Percentiles rank a stretch among this genome's conserved stretches.
Evolutionary conservation across 805 yeast genomes (phyloP).

Genomic region (Saccharomycopsis javanensis): DNA sequence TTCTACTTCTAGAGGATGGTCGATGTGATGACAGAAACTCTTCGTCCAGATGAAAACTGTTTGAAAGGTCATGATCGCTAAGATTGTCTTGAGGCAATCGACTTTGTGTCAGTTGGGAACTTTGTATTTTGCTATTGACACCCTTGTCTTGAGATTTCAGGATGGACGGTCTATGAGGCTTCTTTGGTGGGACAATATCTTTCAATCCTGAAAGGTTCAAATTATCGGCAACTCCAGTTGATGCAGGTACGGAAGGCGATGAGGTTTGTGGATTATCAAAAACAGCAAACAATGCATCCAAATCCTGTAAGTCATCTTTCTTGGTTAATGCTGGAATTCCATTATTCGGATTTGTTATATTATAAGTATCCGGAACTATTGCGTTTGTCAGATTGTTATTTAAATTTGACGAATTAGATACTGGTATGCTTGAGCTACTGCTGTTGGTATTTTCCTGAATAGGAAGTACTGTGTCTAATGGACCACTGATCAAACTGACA

Average conservation of each 20-base stretch:
- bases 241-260: not conserved
- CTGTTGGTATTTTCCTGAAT: not conserved
- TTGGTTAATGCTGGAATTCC: no score
- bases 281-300: slow-evolving; percentile 28
- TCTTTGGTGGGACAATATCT: not conserved
- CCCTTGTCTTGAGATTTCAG: not conserved
- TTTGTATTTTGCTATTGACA: not conserved
- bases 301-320: slow-evolving; percentile 17
- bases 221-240: not conserved
- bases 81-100: not conserved
- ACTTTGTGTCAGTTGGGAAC: not conserved
- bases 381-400: not conserved
- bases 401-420: not conserved
- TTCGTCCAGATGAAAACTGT: no score
- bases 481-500: not conserved
- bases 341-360: not conserved
- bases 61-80: not conserved
- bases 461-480: not conserved
- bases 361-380: no score
- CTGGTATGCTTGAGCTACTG: not conserved
- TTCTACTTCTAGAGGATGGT: not conserved
- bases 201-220: not conserved
- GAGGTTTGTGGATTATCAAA: slow-evolving; percentile 22
- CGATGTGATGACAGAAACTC: no score
- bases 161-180: not conserved